A percentile compares a stretch with the other conserved stretches of the same genome.
phyloP scores from a whole-genome alignment of 345 rosid species.

The Anacardium occidentale region DNA sequence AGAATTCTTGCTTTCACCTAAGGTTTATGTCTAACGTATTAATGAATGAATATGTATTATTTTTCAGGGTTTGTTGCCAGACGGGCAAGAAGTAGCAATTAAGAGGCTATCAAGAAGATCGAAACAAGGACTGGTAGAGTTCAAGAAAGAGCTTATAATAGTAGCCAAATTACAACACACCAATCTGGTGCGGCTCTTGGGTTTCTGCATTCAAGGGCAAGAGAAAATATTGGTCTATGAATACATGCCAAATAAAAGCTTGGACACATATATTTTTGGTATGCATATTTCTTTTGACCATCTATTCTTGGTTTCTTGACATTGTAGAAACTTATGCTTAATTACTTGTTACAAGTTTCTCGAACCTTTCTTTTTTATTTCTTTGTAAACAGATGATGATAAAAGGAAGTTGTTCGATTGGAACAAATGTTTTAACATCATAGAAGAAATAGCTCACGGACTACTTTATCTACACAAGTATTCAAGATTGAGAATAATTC shows the following conservation, averaged over 20 bases:
- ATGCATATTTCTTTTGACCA: not conserved
- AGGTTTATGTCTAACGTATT: not conserved
- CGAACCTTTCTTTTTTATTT: not conserved
- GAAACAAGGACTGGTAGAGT: conserved; percentile 29
- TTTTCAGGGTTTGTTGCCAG: conserved; percentile 15
- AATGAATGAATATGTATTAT: not conserved
- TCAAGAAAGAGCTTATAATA: conserved; percentile 29
- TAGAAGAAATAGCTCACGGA: too few species aligned
- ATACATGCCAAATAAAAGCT: not conserved
- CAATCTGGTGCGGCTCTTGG: conserved; percentile 26
- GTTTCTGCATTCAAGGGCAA: conserved; percentile 19
- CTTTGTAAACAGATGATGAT: not conserved
- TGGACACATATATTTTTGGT: conserved; percentile 18
- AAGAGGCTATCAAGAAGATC: conserved; percentile 23
- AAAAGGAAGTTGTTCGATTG: not conserved
- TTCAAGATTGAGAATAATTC: too few species aligned
- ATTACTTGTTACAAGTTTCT: not conserved
- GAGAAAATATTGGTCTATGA: conserved; percentile 22
- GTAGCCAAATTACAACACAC: conserved; percentile 25
- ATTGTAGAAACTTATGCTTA: not conserved
- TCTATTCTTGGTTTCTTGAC: too few species aligned
- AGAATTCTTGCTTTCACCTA: too few species aligned
- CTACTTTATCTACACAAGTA: too few species aligned
- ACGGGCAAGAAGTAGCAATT: conserved; percentile 24
- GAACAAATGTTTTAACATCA: not conserved